Conservation (phyloP, 108 stramenopile genomes). For the Nitzschia inconspicua region DNA sequence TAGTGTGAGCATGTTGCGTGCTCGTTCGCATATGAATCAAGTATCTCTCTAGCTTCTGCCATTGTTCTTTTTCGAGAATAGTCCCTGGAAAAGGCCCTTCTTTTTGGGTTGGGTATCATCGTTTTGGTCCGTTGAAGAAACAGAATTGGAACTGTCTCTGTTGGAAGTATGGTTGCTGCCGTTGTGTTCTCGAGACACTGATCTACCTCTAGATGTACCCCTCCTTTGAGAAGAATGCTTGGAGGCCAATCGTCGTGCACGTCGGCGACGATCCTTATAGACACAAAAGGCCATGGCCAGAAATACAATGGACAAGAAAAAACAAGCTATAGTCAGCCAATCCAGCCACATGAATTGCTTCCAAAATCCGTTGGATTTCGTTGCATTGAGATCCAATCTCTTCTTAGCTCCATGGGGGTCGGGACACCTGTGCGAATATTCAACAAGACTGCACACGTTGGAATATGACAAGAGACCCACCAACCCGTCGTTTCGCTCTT, state of each 20-base stretch:
- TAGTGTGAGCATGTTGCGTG: no score
- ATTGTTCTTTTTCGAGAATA: conserved; percentile 6
- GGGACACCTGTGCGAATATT: conserved; percentile 18
- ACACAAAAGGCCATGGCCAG: background rate
- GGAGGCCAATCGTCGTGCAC: background rate
- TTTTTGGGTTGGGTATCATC: no score
- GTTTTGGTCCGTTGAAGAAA: background rate
- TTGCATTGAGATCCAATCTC: conserved; percentile 3
- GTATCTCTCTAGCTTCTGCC: background rate
- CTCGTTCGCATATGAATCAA: no score
- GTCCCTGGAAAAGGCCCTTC: background rate
- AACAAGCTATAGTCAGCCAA: conserved; percentile 1
- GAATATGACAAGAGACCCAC: conserved; percentile 6
- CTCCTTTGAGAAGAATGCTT: background rate
- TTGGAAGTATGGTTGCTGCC: background rate
- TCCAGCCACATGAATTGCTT: conserved; percentile 14
- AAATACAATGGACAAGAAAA: conserved; percentile 9
- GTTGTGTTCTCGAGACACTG: background rate
- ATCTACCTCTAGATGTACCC: background rate
- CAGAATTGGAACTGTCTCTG: background rate
- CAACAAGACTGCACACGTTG: conserved; percentile 7
- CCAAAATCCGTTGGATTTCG: conserved; percentile 2
- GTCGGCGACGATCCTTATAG: conserved; percentile 2
- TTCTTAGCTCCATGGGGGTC: conserved; percentile 17
- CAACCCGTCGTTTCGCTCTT: background rate